Evolutionary conservation across 345 rosid species (phyloP).

Genomic region (Atalantia buxifolia): DNA sequence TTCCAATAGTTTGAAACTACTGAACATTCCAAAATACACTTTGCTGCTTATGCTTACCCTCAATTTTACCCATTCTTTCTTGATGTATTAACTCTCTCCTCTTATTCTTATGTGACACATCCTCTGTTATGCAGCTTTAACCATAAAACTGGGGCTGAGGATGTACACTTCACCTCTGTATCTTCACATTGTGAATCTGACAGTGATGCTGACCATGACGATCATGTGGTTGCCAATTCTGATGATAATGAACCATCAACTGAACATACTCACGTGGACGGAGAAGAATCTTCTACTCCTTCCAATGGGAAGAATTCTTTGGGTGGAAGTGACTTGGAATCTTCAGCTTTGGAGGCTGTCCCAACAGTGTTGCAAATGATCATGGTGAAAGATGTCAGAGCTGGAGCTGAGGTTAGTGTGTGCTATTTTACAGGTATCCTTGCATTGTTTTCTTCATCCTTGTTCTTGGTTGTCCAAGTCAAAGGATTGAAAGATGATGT

Average conservation of each 20-base stretch:
- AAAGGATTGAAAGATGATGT: neutral
- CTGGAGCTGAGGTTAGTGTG: constrained; percentile 69
- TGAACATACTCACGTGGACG: constrained; percentile 20
- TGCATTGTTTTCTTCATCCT: neutral
- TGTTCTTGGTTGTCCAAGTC: neutral
- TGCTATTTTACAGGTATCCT: neutral
- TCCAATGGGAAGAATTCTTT: constrained; percentile 16
- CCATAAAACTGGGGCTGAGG: constrained; percentile 91
- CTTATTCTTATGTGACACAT: neutral
- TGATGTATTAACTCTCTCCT: neutral
- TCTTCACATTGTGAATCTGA: constrained; percentile 51
- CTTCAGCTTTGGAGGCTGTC: constrained; percentile 28
- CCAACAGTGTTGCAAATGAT: constrained; percentile 65
- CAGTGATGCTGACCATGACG: constrained; percentile 21
- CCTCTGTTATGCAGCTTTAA: constrained; percentile 54
- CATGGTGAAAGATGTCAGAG: constrained; percentile 73
- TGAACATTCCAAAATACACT: neutral
- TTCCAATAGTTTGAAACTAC: neutral
- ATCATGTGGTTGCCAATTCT: constrained; percentile 10
- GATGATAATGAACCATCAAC: constrained; percentile 27
- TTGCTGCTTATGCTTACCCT: neutral
- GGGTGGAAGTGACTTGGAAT: constrained; percentile 22
- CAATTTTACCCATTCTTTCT: neutral
- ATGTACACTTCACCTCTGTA: constrained; percentile 66
- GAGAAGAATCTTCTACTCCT: constrained; percentile 11